Conservation (phyloP, 1,139 yeast species). For the Taphrina populina region DNA sequence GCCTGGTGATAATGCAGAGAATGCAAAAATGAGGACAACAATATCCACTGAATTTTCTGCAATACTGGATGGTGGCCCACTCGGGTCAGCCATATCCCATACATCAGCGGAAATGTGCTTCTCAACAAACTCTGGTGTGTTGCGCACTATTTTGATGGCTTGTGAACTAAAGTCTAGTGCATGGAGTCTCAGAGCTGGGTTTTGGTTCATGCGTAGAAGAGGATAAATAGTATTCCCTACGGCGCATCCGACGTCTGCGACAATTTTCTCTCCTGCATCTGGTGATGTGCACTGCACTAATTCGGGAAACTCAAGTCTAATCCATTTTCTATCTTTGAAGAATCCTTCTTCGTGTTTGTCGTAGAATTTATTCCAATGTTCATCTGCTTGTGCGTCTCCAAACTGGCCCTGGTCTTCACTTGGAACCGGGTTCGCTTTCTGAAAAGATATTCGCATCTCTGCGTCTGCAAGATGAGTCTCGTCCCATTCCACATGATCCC, state of each 20-base stretch:
- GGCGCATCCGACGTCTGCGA: slow-evolving; percentile 95
- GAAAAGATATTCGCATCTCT: slow-evolving; percentile 68
- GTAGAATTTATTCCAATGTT: slow-evolving; percentile 93
- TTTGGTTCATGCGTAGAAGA: slow-evolving; percentile 73
- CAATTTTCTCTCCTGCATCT: slow-evolving; percentile 62
- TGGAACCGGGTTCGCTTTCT: slow-evolving; percentile 73
- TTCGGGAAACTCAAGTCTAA: slow-evolving; percentile 87
- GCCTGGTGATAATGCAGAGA: slow-evolving; percentile 85
- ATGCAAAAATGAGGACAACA: slow-evolving; percentile 89
- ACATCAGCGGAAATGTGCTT: slow-evolving; percentile 78
- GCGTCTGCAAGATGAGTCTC: slow-evolving; percentile 81
- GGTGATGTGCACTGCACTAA: slow-evolving; percentile 61
- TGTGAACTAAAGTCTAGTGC: slow-evolving; percentile 90
- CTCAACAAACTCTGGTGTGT: slow-evolving; percentile 58
- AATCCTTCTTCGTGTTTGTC: slow-evolving; percentile 87
- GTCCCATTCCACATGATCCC: slow-evolving; percentile 99
- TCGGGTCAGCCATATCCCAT: slow-evolving; percentile 89
- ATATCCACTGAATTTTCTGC: slow-evolving; percentile 82
- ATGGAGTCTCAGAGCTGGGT: slow-evolving; percentile 66
- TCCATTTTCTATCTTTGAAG: slow-evolving; percentile 95
- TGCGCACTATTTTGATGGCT: slow-evolving; percentile 81
- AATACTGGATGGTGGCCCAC: slow-evolving; percentile 73
- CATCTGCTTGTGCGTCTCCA: slow-evolving; percentile 75
- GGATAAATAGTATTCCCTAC: slow-evolving; percentile 98
- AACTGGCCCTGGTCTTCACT: slow-evolving; percentile 49